A percentile compares a stretch with the other conserved stretches of the same genome.
Evolutionary conservation across 2,329 filamentous ascomycete genomes (phyloP).

Genomic region (Nemania sp.): DNA sequence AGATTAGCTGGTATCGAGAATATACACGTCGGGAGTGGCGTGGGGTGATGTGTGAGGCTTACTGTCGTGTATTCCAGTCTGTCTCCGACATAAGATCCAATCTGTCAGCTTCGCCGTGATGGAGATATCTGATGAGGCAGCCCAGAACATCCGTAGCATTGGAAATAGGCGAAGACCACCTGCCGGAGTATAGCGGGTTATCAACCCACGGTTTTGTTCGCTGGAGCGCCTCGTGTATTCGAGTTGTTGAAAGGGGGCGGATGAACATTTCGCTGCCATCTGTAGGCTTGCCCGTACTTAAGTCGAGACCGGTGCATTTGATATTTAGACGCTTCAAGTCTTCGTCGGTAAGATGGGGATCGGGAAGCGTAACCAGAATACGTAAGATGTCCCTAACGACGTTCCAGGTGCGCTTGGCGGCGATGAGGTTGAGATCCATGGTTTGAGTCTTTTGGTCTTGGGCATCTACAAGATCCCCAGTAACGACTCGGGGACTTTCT

Average conservation of each 20-base stretch:
- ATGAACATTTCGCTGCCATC: slow-evolving; percentile 12
- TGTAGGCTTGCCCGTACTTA: slow-evolving; percentile 12
- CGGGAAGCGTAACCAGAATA: background rate
- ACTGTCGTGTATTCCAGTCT: no score
- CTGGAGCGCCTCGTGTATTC: slow-evolving; percentile 5
- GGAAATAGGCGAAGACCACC: no score
- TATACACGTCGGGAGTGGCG: no score
- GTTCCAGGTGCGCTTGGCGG: background rate
- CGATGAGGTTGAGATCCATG: background rate
- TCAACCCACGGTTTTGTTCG: slow-evolving; percentile 8
- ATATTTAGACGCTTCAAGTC: slow-evolving; percentile 5
- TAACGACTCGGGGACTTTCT: no score
- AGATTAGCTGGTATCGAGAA: no score
- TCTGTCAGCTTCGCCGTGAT: no score
- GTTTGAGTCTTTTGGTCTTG: background rate
- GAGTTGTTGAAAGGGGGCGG: slow-evolving; percentile 4
- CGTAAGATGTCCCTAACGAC: background rate
- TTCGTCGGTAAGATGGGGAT: background rate
- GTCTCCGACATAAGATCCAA: no score
- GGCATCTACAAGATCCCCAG: no score
- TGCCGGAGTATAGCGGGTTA: background rate
- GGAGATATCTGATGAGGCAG: no score
- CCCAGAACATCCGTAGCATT: no score
- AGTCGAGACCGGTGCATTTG: slow-evolving; percentile 9
- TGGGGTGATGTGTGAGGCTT: no score